Base-by-base conservation (phyloP, 352 stramenopile species). In the Phytophthora agathidicida region DNA sequence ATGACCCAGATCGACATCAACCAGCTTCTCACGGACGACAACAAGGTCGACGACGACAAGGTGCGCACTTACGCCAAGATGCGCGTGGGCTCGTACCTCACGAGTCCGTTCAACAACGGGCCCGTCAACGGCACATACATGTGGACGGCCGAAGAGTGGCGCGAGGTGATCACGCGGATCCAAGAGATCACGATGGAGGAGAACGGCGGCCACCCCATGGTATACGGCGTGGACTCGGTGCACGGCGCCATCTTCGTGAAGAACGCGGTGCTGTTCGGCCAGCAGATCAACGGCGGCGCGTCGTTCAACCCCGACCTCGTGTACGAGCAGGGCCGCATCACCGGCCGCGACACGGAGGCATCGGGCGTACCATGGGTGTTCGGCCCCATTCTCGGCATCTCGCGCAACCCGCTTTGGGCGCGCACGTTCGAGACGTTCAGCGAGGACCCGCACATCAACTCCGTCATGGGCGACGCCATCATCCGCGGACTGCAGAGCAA, bases 391-490 rank as follows among this genome's bases (percentile, higher is more conserved):
- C 62, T 83, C 10, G 77, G 85, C 43, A 65, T 98, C 35, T 77
- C 80, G 1, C 80, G 83, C 41, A 87, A 97, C 48, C 86, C 88
- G 7, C 69, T 89, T 24, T 97, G 89, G 89, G 61, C 77, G 7
- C 64, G 90, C 3, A 86, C 91, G 4, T 97, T 88, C 52, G 93
- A 98, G 68, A 97, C 90, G 17, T 98, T 97, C 77, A 86, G 91
- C 8, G 87, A 97, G 77, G 89, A 97, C 56, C 84, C 85, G 5
- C 49, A 83, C 26, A 23, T 96, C 5, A 86, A 86, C 5, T 80
- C 81, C 4, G 53, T 79, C n/a, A 88, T 97, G 73, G 45, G 45
- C 9, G 38, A 52, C 23, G 30, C 55, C 3, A 64, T 65, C 28
- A 53, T 65, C 30, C 56, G 87, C 63, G 90, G 90, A 3, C 68